Percentiles rank a stretch among this genome's conserved stretches.
Evolutionary conservation across 2,329 filamentous ascomycete genomes (phyloP).

Genomic region (Epicoccum nigrum): DNA sequence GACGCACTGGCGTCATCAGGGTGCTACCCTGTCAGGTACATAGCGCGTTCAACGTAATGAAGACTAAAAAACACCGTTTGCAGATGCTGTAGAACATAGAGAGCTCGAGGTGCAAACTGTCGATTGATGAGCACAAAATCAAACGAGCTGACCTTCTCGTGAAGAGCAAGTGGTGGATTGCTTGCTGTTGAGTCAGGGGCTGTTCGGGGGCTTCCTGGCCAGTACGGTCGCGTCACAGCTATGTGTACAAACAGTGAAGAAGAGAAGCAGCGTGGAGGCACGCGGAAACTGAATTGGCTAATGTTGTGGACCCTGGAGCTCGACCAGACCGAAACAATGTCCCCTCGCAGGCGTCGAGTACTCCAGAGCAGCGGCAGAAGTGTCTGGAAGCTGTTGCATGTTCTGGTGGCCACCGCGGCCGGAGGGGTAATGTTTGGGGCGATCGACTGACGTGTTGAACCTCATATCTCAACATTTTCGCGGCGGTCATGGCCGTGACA

Average conservation of each 20-base stretch:
- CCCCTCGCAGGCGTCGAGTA: neutral
- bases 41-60: constrained; percentile 19
- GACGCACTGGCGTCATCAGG: constrained; percentile 19
- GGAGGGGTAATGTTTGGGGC: constrained; percentile 9
- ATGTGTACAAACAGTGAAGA: neutral
- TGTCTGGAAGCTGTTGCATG: constrained; percentile 4
- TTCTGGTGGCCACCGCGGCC: neutral
- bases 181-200: neutral
- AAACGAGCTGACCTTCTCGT: neutral
- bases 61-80: constrained; percentile 12
- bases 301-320: neutral
- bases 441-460: constrained; percentile 14
- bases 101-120: neutral
- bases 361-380: neutral
- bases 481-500: constrained; percentile 17
- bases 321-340: neutral
- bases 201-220: neutral
- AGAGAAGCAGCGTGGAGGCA: too few species aligned
- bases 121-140: neutral
- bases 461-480: constrained; percentile 15
- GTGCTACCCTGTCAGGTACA: constrained; percentile 16
- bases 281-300: too few species aligned
- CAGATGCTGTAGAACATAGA: constrained; percentile 1
- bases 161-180: neutral
- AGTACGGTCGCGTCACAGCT: neutral